Base-by-base conservation (phyloP, 2,329 filamentous ascomycete species). In the Fusarium tupiense region DNA sequence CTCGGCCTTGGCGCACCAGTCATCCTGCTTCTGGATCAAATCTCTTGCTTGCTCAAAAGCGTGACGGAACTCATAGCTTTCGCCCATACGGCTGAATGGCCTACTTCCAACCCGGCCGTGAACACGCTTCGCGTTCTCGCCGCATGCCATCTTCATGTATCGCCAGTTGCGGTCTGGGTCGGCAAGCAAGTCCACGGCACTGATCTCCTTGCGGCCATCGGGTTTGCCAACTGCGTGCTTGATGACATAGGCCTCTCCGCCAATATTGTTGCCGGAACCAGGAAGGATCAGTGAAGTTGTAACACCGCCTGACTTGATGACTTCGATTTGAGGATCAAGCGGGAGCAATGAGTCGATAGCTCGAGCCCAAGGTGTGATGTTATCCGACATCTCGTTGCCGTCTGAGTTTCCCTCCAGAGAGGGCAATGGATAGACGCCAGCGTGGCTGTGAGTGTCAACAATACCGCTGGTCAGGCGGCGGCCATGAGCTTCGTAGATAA, bases 111-210 rank as follows among this genome's bases (percentile, higher is more conserved):
- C 77, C 52, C 84, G 84, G 16, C 90, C 90, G 68, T 92, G 91
- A 2, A 90, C 83, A 2, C 86, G 83, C 82, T 92, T 92, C 4
- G 91, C 84, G 75, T 93, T 93, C 81, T 93, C 91, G 41, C 91
- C 91, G 72, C 91, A 93, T 0, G 92, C 92, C 91, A 93, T 93
- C 83, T 94, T 93, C 86, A 94, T 92, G 80, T 92, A 93, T 26
- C 92, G 86, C 88, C 91, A 92, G 68, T 84, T 88, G 29, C 86
- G 85, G 47, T 91, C 90, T 2, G 91, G 91, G 59, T 92, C 90
- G 3, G 91, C 91, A 16, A 93, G 84, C 84, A 93, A 86, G 73
- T 92, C 89, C 31, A 85, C 82, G 6, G 88, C 89, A 61, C 90
- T 92, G 49, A 91, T 87, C 79, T 93, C 91, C 22, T 86, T 83